Base-by-base conservation (phyloP, 1,284 basidiomycete species). In the Phylloporus sp. region DNA sequence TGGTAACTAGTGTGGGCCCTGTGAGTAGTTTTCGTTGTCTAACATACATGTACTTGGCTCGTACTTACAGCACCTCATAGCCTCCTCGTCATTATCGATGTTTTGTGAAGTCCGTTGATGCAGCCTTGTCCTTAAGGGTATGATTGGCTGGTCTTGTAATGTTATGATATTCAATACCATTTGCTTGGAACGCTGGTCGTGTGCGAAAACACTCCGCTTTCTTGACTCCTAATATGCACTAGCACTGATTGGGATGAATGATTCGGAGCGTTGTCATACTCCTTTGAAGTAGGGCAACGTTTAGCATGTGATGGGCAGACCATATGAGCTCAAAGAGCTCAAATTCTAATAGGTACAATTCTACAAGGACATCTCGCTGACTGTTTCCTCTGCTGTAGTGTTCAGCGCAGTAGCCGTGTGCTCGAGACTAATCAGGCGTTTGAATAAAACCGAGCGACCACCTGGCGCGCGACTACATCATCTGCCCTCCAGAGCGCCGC, bases 31-130 rank as follows among this genome's bases (percentile, higher is more conserved):
- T 64, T 68, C 63, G 60, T 70, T 57, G 67, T 63, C 63, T 58
- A 62, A 55, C 45, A 56, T 60, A 37, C 23, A 58, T 11, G 62
- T 64, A 25, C 62, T 53, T 71, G 47, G 62, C 67, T 32, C 23
- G 23, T 58, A 62, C 64, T 74, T 68, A 74, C 65, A 69, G 77
- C 69, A 70, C 64, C 59, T 43, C 53, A 65, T 67, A 77, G 69
- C 66, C 66, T n/a, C n/a, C n/a, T 63, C 72, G 25, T 58, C 64
- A 65, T 62, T 62, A 62, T 64, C 52, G 58, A n/a, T 49, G 43
- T 66, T 60, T 66, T 76, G 61, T 76, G 76, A 77, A 73, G 47
- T 70, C 74, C 68, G 75, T 68, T 69, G 66, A 74, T 76, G 65
- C 71, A 76, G 65, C 35, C 19, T 37, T 57, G 35, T n/a, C 19